Percentiles rank a stretch among this genome's conserved stretches.
Conservation (phyloP, 1,284 basidiomycete species). For the Ustilago hordei region DNA sequence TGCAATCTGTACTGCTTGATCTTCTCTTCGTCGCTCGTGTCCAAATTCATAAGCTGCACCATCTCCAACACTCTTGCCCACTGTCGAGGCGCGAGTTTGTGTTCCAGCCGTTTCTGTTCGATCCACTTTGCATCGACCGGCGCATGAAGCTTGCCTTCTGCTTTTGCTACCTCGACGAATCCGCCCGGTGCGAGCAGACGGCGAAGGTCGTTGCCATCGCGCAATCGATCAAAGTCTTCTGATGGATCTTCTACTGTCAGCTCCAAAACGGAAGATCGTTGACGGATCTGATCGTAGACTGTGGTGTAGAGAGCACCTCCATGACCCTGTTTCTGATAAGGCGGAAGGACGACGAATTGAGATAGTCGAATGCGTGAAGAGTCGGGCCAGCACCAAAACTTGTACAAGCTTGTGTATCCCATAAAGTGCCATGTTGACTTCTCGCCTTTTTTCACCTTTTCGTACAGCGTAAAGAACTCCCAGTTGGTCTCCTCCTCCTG, state of each 20-base stretch:
- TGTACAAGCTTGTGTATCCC: constrained; percentile 59
- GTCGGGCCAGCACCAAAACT: constrained; percentile 62
- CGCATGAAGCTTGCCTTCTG: constrained; percentile 76
- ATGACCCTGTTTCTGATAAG: constrained; percentile 89
- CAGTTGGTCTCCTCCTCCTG: constrained; percentile 73
- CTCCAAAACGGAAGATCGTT: constrained; percentile 80
- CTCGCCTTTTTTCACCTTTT: constrained; percentile 25
- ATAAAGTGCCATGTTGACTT: constrained; percentile 83
- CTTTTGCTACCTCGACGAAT: constrained; percentile 70
- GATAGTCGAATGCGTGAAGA: constrained; percentile 68
- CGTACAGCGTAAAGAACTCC: constrained; percentile 70
- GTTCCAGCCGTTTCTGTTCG: constrained; percentile 80
- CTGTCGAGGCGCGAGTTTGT: constrained; percentile 95
- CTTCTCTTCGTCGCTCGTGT: constrained; percentile 75
- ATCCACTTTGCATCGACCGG: constrained; percentile 83
- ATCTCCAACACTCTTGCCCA: constrained; percentile 92
- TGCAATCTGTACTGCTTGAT: constrained; percentile 78
- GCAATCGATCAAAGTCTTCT: constrained; percentile 92
- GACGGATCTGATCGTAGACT: constrained; percentile 82
- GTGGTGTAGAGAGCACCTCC: constrained; percentile 79
- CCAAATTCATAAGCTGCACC: constrained; percentile 82
- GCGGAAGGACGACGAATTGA: constrained; percentile 93
- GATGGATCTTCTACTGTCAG: constrained; percentile 97
- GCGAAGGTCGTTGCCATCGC: constrained; percentile 89
- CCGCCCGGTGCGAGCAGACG: constrained; percentile 81